Evolutionary conservation across 192 early-diverging fungal genomes (phyloP).

Genomic region (Diversispora eburnea): DNA sequence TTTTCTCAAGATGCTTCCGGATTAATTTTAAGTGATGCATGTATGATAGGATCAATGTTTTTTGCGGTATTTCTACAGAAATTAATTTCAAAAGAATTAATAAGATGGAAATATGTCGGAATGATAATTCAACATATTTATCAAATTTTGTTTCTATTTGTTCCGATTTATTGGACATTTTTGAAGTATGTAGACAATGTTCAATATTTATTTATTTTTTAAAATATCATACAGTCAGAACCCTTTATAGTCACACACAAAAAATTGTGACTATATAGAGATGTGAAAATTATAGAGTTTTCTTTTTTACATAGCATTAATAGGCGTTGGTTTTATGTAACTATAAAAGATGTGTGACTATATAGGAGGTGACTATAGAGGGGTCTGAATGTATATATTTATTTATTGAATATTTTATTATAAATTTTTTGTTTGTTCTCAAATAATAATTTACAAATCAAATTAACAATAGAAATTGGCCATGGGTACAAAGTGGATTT

Average conservation of each 20-base stretch:
- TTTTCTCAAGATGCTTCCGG: slow-evolving; percentile 61
- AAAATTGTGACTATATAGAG: too few species aligned
- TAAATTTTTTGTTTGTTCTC: slow-evolving; percentile 38
- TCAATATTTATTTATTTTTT: slow-evolving; percentile 5
- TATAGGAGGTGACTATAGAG: too few species aligned
- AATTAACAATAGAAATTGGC: slow-evolving; percentile 60
- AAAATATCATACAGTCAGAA: too few species aligned
- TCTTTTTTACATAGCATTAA: too few species aligned
- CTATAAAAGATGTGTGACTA: too few species aligned
- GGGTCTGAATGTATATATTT: too few species aligned
- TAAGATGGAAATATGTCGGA: slow-evolving; percentile 47
- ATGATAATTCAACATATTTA: slow-evolving; percentile 59
- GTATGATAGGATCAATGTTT: slow-evolving; percentile 63
- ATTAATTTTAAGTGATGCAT: slow-evolving; percentile 68
- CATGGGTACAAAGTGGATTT: slow-evolving; percentile 86
- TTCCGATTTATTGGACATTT: slow-evolving; percentile 58
- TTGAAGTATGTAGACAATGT: slow-evolving; percentile 38
- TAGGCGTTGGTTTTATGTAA: too few species aligned
- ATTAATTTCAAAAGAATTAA: slow-evolving; percentile 44
- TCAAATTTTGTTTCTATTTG: slow-evolving; percentile 57
- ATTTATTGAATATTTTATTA: slow-evolving; percentile 30
- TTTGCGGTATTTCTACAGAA: slow-evolving; percentile 62
- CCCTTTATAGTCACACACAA: too few species aligned
- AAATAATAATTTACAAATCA: slow-evolving; percentile 31
- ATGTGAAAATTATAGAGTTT: too few species aligned